phyloP scores from a whole-genome alignment of 768 basidiomycete species.

The Rhodosporidiobolus odoratus region DNA sequence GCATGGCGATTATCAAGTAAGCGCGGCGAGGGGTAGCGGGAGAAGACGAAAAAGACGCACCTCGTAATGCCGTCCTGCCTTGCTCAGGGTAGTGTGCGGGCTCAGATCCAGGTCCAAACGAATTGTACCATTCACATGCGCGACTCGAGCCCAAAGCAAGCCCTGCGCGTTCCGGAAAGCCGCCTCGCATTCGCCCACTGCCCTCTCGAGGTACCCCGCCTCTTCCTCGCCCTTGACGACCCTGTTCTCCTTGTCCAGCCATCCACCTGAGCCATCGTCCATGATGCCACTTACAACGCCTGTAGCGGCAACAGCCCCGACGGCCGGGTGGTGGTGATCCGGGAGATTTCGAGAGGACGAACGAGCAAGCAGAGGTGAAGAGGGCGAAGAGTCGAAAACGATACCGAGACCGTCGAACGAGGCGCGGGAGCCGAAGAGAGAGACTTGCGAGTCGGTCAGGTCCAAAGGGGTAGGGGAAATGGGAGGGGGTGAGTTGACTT shows the following conservation, averaged over 20 bases:
- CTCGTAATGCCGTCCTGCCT: slow-evolving; percentile 40
- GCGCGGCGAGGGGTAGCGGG: neutral
- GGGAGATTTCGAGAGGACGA: slow-evolving; percentile 28
- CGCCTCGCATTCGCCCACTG: slow-evolving; percentile 42
- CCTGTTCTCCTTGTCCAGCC: slow-evolving; percentile 30
- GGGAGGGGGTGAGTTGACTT: slow-evolving; percentile 22
- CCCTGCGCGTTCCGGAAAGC: slow-evolving; percentile 42
- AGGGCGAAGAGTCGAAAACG: slow-evolving; percentile 39
- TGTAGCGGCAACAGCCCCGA: slow-evolving; percentile 5
- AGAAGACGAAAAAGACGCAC: neutral
- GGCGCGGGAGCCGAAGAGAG: slow-evolving; percentile 39
- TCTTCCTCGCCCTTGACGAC: slow-evolving; percentile 27
- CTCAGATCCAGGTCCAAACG: slow-evolving; percentile 41
- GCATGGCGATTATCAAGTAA: no score
- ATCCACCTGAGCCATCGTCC: slow-evolving; percentile 39
- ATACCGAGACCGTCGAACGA: slow-evolving; percentile 43
- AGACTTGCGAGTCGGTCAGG: slow-evolving; percentile 31
- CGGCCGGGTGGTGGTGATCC: slow-evolving; percentile 9
- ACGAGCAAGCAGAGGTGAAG: slow-evolving; percentile 32
- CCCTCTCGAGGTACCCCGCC: slow-evolving; percentile 36
- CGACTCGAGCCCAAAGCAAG: slow-evolving; percentile 41
- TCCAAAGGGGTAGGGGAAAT: neutral
- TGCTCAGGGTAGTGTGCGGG: slow-evolving; percentile 41
- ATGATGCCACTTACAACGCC: slow-evolving; percentile 40
- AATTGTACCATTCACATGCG: slow-evolving; percentile 37